Conservation (phyloP, 345 rosid species). For the Capsella bursapastoris region DNA sequence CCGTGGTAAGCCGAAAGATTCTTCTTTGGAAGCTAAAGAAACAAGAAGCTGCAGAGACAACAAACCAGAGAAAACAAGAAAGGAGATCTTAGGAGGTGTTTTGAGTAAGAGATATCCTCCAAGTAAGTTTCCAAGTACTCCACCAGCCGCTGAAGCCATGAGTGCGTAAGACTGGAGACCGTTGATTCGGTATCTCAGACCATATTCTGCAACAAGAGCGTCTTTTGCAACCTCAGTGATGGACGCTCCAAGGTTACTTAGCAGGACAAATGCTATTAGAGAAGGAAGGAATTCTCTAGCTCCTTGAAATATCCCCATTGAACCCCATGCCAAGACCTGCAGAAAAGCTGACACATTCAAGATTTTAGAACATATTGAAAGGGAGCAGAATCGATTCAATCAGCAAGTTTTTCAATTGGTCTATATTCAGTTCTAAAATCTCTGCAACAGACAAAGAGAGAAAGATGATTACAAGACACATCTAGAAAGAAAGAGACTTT, state of each 20-base stretch:
- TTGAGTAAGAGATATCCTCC: constrained; percentile 69
- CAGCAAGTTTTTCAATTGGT: neutral
- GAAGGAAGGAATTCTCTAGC: constrained; percentile 66
- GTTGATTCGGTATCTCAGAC: constrained; percentile 54
- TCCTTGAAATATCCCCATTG: constrained; percentile 63
- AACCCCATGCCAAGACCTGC: constrained; percentile 90
- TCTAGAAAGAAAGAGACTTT: neutral
- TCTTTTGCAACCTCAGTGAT: constrained; percentile 85
- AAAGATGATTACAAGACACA: neutral
- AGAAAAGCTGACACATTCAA: constrained; percentile 55
- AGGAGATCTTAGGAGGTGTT: constrained; percentile 55
- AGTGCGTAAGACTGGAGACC: constrained; percentile 82
- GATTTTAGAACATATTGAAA: constrained; percentile 29
- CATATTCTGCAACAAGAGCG: constrained; percentile 90
- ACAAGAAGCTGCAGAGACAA: constrained; percentile 63
- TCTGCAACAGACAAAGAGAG: neutral
- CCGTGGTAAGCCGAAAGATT: constrained; percentile 59
- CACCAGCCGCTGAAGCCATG: constrained; percentile 89
- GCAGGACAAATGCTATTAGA: constrained; percentile 66
- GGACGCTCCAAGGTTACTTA: constrained; percentile 86
- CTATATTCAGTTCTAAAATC: neutral
- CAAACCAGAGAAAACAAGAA: constrained; percentile 58
- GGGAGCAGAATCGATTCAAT: neutral
- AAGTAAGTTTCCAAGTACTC: constrained; percentile 75
- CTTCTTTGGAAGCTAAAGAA: constrained; percentile 57